phyloP scores from a whole-genome alignment of 352 stramenopile genomes.

The Pythium sukuiense region DNA sequence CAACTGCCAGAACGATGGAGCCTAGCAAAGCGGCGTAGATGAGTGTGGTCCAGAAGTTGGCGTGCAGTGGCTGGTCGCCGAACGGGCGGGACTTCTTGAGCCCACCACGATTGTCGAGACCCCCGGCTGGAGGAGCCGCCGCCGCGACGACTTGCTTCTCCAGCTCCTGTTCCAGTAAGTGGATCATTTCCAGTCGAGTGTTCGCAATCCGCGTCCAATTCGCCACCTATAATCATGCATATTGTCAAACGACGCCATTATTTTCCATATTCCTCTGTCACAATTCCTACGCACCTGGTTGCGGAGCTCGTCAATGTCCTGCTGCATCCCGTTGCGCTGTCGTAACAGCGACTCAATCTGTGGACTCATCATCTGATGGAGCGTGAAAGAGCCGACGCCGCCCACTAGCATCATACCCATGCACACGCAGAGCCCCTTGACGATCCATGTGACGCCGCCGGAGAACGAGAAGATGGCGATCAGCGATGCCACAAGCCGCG shows the following conservation, averaged over 20 bases:
- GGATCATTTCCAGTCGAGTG: slow-evolving; percentile 66
- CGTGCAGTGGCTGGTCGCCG: slow-evolving; percentile 17
- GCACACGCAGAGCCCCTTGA: slow-evolving; percentile 50
- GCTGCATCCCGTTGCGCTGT: slow-evolving; percentile 55
- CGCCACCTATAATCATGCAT: slow-evolving; percentile 36
- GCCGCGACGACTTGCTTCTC: slow-evolving; percentile 60
- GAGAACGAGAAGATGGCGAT: slow-evolving; percentile 8
- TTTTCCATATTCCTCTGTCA: not conserved
- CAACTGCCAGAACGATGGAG: slow-evolving; percentile 38
- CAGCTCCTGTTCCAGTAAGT: slow-evolving; percentile 70
- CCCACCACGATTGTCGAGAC: not conserved
- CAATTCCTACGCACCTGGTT: slow-evolving; percentile 36
- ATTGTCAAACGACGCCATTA: not conserved
- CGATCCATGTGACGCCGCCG: slow-evolving; percentile 34
- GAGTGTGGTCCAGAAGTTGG: slow-evolving; percentile 50
- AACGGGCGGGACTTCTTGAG: slow-evolving; percentile 24
- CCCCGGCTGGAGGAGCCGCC: slow-evolving; percentile 18
- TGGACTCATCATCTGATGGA: slow-evolving; percentile 76
- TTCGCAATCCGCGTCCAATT: slow-evolving; percentile 71
- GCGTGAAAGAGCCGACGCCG: slow-evolving; percentile 61
- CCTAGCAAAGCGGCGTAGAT: slow-evolving; percentile 53
- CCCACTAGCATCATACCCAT: slow-evolving; percentile 57
- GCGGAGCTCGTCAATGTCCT: slow-evolving; percentile 45
- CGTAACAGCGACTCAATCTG: slow-evolving; percentile 69
- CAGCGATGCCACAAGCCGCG: slow-evolving; percentile 4